These are phyloP conservation scores for Dactylis glomerata DNA, from an alignment of 176 grass and related monocot species.

Conservation along the genomic window DNA sequence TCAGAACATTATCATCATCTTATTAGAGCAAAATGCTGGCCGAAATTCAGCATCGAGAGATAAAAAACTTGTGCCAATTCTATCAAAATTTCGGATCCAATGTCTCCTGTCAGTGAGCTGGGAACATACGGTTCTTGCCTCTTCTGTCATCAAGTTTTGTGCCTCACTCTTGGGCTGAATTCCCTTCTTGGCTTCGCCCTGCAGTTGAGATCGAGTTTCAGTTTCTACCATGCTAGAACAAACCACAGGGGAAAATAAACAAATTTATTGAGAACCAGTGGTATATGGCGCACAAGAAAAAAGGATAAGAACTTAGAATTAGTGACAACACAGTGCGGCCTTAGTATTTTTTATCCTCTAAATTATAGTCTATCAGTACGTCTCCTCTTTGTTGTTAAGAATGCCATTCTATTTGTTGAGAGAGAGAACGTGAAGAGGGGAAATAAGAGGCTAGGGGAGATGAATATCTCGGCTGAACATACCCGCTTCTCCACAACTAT, in stretches of 20 bases:
- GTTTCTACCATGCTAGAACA: slow-evolving; percentile 43
- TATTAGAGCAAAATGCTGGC: not conserved
- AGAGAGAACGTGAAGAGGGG: too few relatives aligned
- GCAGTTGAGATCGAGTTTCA: slow-evolving; percentile 32
- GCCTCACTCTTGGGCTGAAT: slow-evolving; percentile 28
- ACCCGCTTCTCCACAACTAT: too few relatives aligned
- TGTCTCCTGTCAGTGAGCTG: not conserved
- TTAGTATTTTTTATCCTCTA: too few relatives aligned
- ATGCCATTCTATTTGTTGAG: too few relatives aligned
- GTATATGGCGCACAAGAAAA: not conserved
- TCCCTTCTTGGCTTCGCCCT: slow-evolving; percentile 41
- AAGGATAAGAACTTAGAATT: too few relatives aligned
- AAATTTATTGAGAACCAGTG: slow-evolving; percentile 10
- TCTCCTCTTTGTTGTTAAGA: too few relatives aligned
- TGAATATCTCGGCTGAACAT: too few relatives aligned
- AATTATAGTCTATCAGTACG: too few relatives aligned
- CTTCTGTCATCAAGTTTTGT: slow-evolving; percentile 51
- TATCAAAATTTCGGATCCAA: not conserved
- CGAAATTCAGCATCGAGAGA: not conserved
- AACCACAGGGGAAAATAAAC: slow-evolving; percentile 14
- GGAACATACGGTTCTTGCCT: slow-evolving; percentile 40
- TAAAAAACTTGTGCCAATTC: not conserved
- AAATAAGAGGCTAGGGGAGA: too few relatives aligned
- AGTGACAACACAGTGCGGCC: too few relatives aligned
- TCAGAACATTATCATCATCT: not conserved